phyloP scores from a whole-genome alignment of 2,329 filamentous ascomycete genomes.

The Clonostachys chloroleuca region DNA sequence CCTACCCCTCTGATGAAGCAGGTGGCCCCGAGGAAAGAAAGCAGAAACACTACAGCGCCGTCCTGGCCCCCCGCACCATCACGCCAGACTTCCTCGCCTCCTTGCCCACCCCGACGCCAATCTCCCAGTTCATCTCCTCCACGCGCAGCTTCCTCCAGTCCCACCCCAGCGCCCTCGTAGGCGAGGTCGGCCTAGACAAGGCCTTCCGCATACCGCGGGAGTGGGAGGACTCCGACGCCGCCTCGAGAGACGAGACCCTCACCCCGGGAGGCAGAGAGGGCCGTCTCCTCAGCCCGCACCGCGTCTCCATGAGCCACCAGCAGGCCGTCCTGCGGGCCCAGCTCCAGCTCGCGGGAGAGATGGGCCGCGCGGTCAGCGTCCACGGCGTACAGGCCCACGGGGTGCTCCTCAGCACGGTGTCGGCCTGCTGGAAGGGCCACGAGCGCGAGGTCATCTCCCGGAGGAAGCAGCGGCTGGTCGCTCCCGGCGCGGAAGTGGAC shows the following conservation, averaged over 20 bases:
- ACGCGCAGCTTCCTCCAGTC: conserved; percentile 49
- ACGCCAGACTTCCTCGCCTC: conserved; percentile 35
- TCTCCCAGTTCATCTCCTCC: conserved; percentile 53
- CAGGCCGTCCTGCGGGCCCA: conserved; percentile 61
- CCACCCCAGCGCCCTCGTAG: conserved; percentile 63
- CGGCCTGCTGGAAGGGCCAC: conserved; percentile 65
- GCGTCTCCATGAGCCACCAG: conserved; percentile 67
- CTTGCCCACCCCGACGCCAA: conserved; percentile 56
- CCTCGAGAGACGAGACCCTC: conserved; percentile 26
- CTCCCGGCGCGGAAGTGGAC: conserved; percentile 35
- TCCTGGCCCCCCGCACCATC: conserved; percentile 34
- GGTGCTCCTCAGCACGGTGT: conserved; percentile 59
- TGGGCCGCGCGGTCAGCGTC: conserved; percentile 61
- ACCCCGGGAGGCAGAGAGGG: conserved; percentile 71
- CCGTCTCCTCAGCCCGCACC: conserved; percentile 60
- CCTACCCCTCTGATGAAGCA: conserved; percentile 20
- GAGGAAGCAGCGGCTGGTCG: conserved; percentile 40
- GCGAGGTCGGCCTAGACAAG: conserved; percentile 76
- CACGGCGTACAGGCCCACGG: conserved; percentile 78
- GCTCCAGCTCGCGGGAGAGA: conserved; percentile 65
- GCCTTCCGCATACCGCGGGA: conserved; percentile 67
- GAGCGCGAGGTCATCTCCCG: conserved; percentile 59
- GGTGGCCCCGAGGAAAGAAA: conserved; percentile 26
- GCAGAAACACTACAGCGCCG: conserved; percentile 58
- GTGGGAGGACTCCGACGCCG: conserved; percentile 34